phyloP scores from a whole-genome alignment of 1,284 basidiomycete genomes.

The Taiwanofungus camphoratus region DNA sequence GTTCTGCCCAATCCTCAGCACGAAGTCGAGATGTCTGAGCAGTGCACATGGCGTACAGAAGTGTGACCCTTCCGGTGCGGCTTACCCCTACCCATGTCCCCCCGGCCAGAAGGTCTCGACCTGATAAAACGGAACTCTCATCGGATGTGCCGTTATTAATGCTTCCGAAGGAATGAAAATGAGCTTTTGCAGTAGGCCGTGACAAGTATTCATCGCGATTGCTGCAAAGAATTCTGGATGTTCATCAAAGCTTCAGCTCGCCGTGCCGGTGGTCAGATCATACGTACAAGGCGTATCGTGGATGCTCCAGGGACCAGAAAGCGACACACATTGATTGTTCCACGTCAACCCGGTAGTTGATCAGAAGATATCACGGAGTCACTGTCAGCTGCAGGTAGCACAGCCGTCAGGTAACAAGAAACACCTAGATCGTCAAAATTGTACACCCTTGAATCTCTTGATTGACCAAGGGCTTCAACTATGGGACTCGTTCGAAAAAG shows the following conservation, averaged over 20 bases:
- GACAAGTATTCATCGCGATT: conserved; percentile 73
- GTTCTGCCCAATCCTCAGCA: conserved; percentile 42
- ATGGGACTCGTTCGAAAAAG: no score
- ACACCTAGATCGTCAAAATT: no score
- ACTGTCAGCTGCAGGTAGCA: conserved; percentile 1
- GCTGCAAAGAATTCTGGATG: conserved; percentile 57
- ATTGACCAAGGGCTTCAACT: no score
- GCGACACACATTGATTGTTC: conserved; percentile 60
- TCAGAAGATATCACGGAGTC: not conserved
- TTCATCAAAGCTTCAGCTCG: conserved; percentile 7
- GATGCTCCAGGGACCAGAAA: conserved; percentile 69
- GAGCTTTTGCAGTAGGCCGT: conserved; percentile 58
- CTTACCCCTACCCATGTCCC: conserved; percentile 77
- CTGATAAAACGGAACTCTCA: conserved; percentile 53
- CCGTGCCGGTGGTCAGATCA: conserved; percentile 8
- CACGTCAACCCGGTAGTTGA: not conserved
- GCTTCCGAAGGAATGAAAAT: conserved; percentile 49
- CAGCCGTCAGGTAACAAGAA: no score
- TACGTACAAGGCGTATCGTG: conserved; percentile 72
- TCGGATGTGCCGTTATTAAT: conserved; percentile 10
- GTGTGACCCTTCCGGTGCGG: conserved; percentile 55
- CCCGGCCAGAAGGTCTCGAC: conserved; percentile 63
- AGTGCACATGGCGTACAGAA: conserved; percentile 49
- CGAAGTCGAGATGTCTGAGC: conserved; percentile 4
- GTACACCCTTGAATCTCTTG: no score